Evolutionary conservation across 129 eudicot genomes (phyloP), one percentile per base, ranked within the genome.

Genomic region (Pittosporum tobira): DNA sequence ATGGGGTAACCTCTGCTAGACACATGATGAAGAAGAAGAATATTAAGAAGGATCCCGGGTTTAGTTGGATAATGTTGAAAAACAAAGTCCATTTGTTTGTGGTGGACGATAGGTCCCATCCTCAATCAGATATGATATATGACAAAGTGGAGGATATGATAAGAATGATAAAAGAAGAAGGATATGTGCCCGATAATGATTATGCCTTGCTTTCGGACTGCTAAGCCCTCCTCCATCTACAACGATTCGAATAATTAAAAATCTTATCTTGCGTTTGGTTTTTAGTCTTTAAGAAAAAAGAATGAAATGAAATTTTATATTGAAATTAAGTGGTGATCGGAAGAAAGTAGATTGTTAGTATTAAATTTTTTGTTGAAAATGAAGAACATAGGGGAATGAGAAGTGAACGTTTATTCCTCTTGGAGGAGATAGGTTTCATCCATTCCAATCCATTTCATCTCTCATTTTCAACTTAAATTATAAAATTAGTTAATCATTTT

Each of bases 1-100:
- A 59, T 73, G 52, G 70, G 28, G 70, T 78, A 37, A 55, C 63
- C 7, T 53, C 70, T 61, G 73, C 77, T 46, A 62, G 77, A 37
- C 70, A 63, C 36, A 50, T 19, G 42, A 78, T 78, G 84, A 73
- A 37, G 67, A 65, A 55, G 24, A 78, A 70, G 60, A 73, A 73
- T 18, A 68, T 78, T 14, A 70, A 61, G 57, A 78, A 73, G 59
- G 84, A 73, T 48, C 80, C 84, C 10, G 80, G 80, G 31, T 78
- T 74, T 58, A 78, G 84, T 57, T 70, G 77, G 77, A 69, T 78
- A 20, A 78, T 56, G 71, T 78, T n/a, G 18, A 78, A 65, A 57
- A 65, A 26, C 19, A 57, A 65, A 51, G 65, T 70, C 11, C 74
- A 69, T 78, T 49, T 70, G 29, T 78, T 78, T 57, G 76, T 78